Evolutionary conservation across 2,329 filamentous ascomycete species (phyloP), one percentile per base, ranked within the genome.

Genomic region (Aspergillus jensenii): DNA sequence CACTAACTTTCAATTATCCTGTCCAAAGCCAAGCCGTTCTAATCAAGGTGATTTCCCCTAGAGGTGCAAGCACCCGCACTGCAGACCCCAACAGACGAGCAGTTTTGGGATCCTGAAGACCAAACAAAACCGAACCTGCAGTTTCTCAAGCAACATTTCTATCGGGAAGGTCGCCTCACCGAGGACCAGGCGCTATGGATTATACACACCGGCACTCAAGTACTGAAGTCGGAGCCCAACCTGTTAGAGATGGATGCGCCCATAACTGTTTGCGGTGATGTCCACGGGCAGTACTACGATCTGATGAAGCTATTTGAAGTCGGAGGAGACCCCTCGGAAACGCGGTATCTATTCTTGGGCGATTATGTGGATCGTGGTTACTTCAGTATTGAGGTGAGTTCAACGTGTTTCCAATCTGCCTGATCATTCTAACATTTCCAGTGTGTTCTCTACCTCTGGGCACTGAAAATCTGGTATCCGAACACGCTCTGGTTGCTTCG

Each of bases 241-340:
- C 82, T 99, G 64, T 84, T 99, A 66, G 95, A 99, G 82, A 99
- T 99, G 95, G 95, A 99, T 76, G 95, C 95, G 41, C 95, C 95
- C 61, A 99, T 99, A 73, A 99, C 95, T 9, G 95, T 99, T 51
- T 99, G 95, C 71, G 95, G 95, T 73, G 95, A 99, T 72, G 93
- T 99, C 55, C 95, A 99, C 77, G 95, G 95, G 66, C 95, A 99
- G 79, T 99, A 98, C 81, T 99, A 96, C 76, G 95, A 99, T 76
- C 79, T 99, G 73, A 99, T 99, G 95, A 99, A 99, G 82, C 84
- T 99, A 35, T 99, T 99, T 71, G 95, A 99, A 78, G 95, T 99
- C 52, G 95, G 95, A 65, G 95, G 95, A 64, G 95, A 99, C 76
- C 95, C 95, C 41, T 87, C 93, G 54, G 95, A 99, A 79, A 99